Evolutionary conservation across 1,139 yeast species (phyloP).

Genomic region (Candida tetrigidarum): DNA sequence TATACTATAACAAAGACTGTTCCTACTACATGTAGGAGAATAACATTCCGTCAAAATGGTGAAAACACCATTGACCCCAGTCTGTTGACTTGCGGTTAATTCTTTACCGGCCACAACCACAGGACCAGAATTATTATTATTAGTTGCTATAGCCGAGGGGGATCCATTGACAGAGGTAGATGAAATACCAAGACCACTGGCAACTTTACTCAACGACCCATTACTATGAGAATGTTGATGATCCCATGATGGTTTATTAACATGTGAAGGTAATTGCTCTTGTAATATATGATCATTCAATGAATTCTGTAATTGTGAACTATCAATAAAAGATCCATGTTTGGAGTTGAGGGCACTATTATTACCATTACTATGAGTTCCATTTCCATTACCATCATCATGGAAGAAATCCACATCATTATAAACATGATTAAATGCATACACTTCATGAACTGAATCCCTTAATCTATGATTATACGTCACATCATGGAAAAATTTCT

Average conservation of each 20-base stretch:
- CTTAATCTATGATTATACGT: slow-evolving; percentile 92
- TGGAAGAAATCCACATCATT: slow-evolving; percentile 44
- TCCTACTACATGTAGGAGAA: slow-evolving; percentile 94
- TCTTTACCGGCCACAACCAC: slow-evolving; percentile 13
- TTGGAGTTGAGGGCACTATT: slow-evolving; percentile 26
- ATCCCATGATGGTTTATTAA: slow-evolving; percentile 12
- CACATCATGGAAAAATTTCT: slow-evolving; percentile 92
- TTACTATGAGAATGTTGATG: slow-evolving; percentile 9
- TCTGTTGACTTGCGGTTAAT: slow-evolving; percentile 21
- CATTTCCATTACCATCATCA: slow-evolving; percentile 25
- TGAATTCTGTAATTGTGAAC: slow-evolving; percentile 19
- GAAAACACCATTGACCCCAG: slow-evolving; percentile 85
- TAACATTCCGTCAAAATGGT: slow-evolving; percentile 93
- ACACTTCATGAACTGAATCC: slow-evolving; percentile 86
- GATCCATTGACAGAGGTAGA: too few species aligned
- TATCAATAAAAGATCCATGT: slow-evolving; percentile 35
- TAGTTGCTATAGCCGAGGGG: too few species aligned
- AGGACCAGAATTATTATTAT: not conserved
- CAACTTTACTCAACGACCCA: slow-evolving; percentile 4
- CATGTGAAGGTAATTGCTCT: slow-evolving; percentile 24
- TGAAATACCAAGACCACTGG: slow-evolving; percentile 5
- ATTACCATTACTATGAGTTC: slow-evolving; percentile 14
- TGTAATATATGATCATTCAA: slow-evolving; percentile 21
- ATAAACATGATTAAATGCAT: slow-evolving; percentile 74
- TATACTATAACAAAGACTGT: slow-evolving; percentile 86